Evolutionary conservation across 495 filamentous ascomycete species (phyloP).

Genomic region (Hyaloscypha bicolor): DNA sequence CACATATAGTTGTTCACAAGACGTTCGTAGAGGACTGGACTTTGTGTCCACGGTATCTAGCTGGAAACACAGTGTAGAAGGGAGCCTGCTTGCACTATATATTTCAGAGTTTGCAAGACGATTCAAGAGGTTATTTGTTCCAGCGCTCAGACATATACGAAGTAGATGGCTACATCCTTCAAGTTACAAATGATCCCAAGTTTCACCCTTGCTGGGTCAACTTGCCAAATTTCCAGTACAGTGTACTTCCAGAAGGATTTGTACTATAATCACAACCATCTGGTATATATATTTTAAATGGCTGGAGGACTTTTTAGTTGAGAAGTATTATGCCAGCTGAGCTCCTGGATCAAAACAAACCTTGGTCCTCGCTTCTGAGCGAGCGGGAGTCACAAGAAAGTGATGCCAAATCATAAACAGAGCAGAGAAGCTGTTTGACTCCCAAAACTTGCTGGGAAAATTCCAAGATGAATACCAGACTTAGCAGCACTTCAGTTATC

Average conservation of each 20-base stretch:
- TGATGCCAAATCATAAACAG: neutral
- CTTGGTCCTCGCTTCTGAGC: neutral
- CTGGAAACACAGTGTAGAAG: neutral
- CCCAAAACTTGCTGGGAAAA: neutral
- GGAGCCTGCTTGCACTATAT: neutral
- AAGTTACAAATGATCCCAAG: neutral
- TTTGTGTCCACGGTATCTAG: too few relatives aligned
- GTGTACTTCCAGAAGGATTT: too few relatives aligned
- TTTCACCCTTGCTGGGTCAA: neutral
- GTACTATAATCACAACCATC: neutral
- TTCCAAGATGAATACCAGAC: neutral
- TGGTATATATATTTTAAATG: neutral
- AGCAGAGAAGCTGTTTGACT: neutral
- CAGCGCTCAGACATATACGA: neutral
- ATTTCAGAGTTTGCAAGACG: neutral
- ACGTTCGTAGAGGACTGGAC: too few relatives aligned
- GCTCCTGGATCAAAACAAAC: slow-evolving; percentile 1
- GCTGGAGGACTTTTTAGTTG: neutral
- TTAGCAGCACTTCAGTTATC: neutral
- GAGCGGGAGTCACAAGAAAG: neutral
- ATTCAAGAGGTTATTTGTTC: neutral
- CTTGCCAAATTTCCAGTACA: neutral
- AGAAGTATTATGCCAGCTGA: neutral
- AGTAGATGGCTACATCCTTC: neutral
- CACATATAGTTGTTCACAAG: too few relatives aligned